Percentiles rank a stretch among this genome's conserved stretches.
phyloP scores from a whole-genome alignment of 345 rosid genomes.

The Eucalyptus paniculata region DNA sequence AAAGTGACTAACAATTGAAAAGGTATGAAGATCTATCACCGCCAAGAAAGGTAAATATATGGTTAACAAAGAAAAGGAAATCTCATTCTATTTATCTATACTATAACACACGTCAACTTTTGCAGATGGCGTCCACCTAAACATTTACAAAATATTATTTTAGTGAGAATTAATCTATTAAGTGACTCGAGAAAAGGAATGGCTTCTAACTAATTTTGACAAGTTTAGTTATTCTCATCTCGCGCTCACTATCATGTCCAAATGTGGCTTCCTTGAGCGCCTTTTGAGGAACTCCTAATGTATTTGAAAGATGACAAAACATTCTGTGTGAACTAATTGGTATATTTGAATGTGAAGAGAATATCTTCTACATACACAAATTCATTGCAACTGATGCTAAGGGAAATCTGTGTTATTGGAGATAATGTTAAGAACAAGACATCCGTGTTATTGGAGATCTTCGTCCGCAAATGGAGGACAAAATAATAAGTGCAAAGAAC shows the following conservation, averaged over 20 bases:
- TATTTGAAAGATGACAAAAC: not conserved
- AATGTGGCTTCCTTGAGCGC: not conserved
- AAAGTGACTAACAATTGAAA: not conserved
- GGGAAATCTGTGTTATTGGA: too few relatives aligned
- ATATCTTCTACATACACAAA: not conserved
- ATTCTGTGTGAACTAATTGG: not conserved
- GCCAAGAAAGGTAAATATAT: not conserved
- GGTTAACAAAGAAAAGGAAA: not conserved
- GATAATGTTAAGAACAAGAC: not conserved
- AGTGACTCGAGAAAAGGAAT: not conserved
- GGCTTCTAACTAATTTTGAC: not conserved
- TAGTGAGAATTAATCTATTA: not conserved
- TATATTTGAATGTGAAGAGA: not conserved
- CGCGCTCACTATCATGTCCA: not conserved
- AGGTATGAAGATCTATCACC: rapidly evolving
- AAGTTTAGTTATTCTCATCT: not conserved
- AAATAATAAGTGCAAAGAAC: not conserved
- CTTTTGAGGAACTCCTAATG: not conserved
- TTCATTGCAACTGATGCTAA: not conserved
- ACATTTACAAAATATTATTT: not conserved
- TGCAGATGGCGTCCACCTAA: not conserved
- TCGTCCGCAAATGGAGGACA: not conserved
- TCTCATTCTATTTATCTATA: not conserved
- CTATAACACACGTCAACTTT: not conserved
- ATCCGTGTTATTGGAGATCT: not conserved